phyloP scores from a whole-genome alignment of 148 eudicot species.

The Drosera capensis region DNA sequence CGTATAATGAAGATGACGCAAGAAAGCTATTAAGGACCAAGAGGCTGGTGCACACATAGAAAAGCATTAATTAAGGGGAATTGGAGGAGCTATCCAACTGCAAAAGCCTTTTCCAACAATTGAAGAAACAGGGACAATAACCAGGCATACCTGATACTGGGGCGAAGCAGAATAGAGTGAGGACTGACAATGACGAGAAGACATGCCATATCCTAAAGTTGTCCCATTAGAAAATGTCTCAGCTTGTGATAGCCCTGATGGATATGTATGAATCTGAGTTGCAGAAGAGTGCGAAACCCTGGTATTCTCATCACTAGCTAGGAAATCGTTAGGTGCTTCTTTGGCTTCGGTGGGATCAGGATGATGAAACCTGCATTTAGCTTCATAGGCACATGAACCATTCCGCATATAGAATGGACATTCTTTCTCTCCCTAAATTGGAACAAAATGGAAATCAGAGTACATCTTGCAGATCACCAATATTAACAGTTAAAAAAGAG shows the following conservation, averaged over 20 bases:
- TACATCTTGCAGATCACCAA: background rate
- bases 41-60: too few species aligned
- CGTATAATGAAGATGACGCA: too few species aligned
- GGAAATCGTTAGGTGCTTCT: constrained; percentile 17
- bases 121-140: too few species aligned
- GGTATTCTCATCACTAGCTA: constrained; percentile 12
- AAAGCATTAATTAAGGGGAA: too few species aligned
- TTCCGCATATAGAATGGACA: constrained; percentile 51
- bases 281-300: constrained; percentile 9
- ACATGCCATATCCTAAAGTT: too few species aligned
- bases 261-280: constrained; percentile 9
- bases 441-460: constrained; percentile 1
- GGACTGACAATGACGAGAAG: too few species aligned
- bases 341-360: constrained; percentile 29
- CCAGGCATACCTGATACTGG: too few species aligned
- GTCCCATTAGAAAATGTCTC: too few species aligned
- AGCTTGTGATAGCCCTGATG: constrained; percentile 21
- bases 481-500: background rate
- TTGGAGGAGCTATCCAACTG: too few species aligned
- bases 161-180: too few species aligned
- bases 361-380: constrained; percentile 46
- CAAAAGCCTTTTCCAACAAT: too few species aligned
- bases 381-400: constrained; percentile 54
- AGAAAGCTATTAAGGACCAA: too few species aligned
- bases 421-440: constrained; percentile 35